phyloP scores from a whole-genome alignment of 352 stramenopile genomes.

The Aphanomyces euteiches region DNA sequence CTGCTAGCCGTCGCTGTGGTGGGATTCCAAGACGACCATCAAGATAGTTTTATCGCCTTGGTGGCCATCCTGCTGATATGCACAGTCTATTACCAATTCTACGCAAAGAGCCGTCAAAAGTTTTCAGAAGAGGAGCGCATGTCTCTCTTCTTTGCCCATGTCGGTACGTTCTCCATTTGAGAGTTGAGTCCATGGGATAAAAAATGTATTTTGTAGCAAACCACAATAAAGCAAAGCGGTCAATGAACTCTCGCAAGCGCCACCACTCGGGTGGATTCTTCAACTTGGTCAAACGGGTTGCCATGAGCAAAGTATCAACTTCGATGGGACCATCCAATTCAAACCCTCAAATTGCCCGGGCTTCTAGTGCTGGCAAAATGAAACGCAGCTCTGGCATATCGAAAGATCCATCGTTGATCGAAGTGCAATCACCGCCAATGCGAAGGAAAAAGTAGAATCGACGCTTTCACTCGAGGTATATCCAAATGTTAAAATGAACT shows the following conservation, averaged over 20 bases:
- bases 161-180: slow-evolving; percentile 25
- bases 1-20: slow-evolving; percentile 12
- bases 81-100: slow-evolving; percentile 41
- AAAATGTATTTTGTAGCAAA: background rate
- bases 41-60: slow-evolving; percentile 27
- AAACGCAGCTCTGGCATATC: no score
- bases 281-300: background rate
- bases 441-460: no score
- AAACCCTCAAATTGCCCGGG: background rate
- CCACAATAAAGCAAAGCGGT: background rate
- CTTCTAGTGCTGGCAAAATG: no score
- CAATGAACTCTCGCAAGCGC: background rate
- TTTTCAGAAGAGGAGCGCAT: slow-evolving; percentile 45
- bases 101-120: slow-evolving; percentile 39
- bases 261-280: background rate
- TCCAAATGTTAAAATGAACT: no score
- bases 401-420: no score
- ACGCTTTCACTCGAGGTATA: no score
- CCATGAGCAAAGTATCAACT: background rate
- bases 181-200: background rate
- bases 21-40: slow-evolving; percentile 22
- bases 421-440: no score
- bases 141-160: slow-evolving; percentile 44
- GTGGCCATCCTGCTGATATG: slow-evolving; percentile 30
- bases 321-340: background rate